Base-by-base conservation (phyloP, 441 rosid genomes). In the Rhodomyrtus psidioides region DNA sequence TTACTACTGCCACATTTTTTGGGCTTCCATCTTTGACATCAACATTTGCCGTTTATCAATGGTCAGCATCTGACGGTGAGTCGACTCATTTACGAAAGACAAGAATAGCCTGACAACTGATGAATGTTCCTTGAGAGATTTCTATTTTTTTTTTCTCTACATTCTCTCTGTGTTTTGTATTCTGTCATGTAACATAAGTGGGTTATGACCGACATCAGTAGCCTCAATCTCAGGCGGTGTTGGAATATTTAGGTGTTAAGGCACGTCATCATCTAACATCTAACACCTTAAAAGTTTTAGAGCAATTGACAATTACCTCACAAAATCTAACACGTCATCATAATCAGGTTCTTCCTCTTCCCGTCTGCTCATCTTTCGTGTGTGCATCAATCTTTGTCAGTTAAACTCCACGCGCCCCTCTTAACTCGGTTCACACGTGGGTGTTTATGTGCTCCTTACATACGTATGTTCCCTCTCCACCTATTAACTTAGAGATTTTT, bases 361-460 rank as follows among this genome's bases (percentile, higher is more conserved):
- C 12, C 6, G 49, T 9, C 1, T 9, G 51, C 12, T 12, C 2
- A 3, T 46, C 51, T 46, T 46, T 46, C 51, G 51, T 12, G 51
- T 1, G 51, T 46, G 51, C 9, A 9, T 46, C 12, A 46, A 46
- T 2, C 12, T 12, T 46, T 46, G 9, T 10, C 12, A 46, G 51
- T 46, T 12, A 60, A 15, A 60, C 30, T 30, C 0, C 19, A 17
- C 0, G 0, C 39, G 1, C 10, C 16, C 0, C 39, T 59, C 23
- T 6, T 60, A 28, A 0, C 28, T 27, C 1, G 12, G 19, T 21
- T 16, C 16, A 6, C 19, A 60, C 4, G 16, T 60, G 39, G 3
- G 10, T 14, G 39, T 60, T 27, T 27, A 60, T 28, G 7, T 15
- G 21, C 23, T 27, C 16, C 15, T 27, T 14, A 53, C 27, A 3